A percentile compares a stretch with the other conserved stretches of the same genome.
Conservation (phyloP, 768 basidiomycete genomes). For the Naganishia onofrii region DNA sequence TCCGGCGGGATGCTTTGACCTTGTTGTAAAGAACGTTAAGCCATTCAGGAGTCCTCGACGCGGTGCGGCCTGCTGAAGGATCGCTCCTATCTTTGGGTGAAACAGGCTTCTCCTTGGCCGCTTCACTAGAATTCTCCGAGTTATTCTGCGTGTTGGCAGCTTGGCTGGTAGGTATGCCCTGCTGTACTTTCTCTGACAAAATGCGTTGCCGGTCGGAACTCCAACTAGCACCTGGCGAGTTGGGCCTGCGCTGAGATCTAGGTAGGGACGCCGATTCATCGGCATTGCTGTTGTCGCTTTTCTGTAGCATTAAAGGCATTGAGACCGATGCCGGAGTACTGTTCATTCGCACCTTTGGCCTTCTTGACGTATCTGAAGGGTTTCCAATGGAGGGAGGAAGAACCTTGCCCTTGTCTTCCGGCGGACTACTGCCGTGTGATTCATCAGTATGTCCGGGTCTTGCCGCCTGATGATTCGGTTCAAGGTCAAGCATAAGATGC, state of each 20-base stretch:
- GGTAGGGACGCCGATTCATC: background rate
- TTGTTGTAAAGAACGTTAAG: background rate
- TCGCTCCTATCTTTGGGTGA: background rate
- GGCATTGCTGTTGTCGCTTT: background rate
- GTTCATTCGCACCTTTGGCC: slow-evolving; percentile 18
- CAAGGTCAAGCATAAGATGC: background rate
- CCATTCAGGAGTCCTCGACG: background rate
- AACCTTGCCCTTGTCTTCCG: background rate
- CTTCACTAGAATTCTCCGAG: background rate
- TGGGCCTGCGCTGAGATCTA: background rate
- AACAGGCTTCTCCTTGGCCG: background rate
- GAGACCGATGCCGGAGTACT: slow-evolving; percentile 9
- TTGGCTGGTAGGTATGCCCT: background rate
- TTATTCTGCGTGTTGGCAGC: background rate
- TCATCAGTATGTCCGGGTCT: background rate
- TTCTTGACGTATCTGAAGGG: background rate
- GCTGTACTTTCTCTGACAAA: background rate
- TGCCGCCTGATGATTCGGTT: background rate
- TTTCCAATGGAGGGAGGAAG: background rate
- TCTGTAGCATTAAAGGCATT: background rate
- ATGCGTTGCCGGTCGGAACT: background rate
- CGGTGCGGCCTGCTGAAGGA: background rate
- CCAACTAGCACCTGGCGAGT: background rate
- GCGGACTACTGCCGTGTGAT: background rate
- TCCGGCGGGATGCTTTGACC: slow-evolving; percentile 16